Conservation (phyloP, 352 stramenopile genomes). For the Globisporangium irregulare region DNA sequence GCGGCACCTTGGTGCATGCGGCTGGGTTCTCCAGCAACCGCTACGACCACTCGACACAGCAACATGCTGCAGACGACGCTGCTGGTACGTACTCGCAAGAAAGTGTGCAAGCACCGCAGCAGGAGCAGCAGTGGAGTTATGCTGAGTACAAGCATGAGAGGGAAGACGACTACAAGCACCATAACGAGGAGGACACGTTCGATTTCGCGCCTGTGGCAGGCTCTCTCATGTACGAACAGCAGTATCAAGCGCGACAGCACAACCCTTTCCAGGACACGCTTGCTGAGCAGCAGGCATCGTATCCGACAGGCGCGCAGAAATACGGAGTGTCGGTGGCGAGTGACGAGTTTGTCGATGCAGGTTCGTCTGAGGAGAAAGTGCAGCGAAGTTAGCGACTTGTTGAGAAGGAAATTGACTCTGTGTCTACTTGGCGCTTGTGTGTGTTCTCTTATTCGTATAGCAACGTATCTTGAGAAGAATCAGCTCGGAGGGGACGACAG, state of each 20-base stretch:
- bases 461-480: constrained; percentile 44
- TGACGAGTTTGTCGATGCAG: constrained; percentile 72
- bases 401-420: neutral
- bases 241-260: neutral
- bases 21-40: constrained; percentile 9
- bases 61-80: neutral
- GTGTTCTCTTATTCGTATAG: constrained; percentile 17
- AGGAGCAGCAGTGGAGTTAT: constrained; percentile 9
- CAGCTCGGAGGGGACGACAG: constrained; percentile 43
- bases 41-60: constrained; percentile 7
- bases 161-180: neutral
- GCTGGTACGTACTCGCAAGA: neutral
- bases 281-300: constrained; percentile 1
- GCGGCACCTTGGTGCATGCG: constrained; percentile 9
- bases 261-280: constrained; percentile 7
- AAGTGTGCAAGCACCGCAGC: neutral
- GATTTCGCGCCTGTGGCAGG: constrained; percentile 31
- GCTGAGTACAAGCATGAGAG: neutral
- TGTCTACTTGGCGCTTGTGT: constrained; percentile 5
- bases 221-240: constrained; percentile 21
- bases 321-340: constrained; percentile 26
- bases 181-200: constrained; percentile 25
- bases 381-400: neutral
- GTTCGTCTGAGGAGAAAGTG: constrained; percentile 26
- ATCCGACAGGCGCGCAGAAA: constrained; percentile 12